phyloP scores from a whole-genome alignment of 1,284 basidiomycete genomes.

The Polyporus tsugae region DNA sequence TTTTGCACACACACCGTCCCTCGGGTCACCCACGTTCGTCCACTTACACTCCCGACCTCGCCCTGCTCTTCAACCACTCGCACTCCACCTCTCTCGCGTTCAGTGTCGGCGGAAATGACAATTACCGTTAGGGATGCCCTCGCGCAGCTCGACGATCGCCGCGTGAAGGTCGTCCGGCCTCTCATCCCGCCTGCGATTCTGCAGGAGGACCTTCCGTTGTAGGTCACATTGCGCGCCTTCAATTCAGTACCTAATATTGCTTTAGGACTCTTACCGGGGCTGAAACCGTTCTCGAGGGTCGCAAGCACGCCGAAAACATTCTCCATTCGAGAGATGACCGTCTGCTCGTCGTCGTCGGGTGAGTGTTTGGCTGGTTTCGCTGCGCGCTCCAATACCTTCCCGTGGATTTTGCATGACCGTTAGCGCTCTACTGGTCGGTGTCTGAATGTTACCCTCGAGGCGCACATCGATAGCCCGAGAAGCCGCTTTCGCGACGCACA shows the following conservation, averaged over 20 bases:
- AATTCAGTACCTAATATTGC: background rate
- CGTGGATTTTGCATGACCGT: background rate
- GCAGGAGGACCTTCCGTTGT: conserved; percentile 87
- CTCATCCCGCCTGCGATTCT: conserved; percentile 93
- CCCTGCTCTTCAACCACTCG: conserved; percentile 12
- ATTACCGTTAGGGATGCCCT: conserved; percentile 82
- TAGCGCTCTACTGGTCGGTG: conserved; percentile 5
- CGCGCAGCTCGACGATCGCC: conserved; percentile 83
- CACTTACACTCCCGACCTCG: conserved; percentile 6
- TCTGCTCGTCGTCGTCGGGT: conserved; percentile 89
- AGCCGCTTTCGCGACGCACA: background rate
- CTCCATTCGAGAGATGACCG: conserved; percentile 89
- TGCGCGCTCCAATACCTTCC: background rate
- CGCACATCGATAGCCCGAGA: background rate
- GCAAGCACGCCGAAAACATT: conserved; percentile 80
- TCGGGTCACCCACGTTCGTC: background rate
- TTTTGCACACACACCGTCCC: background rate
- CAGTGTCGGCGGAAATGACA: conserved; percentile 53
- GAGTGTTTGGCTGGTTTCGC: conserved; percentile 38
- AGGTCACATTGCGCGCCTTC: conserved; percentile 32
- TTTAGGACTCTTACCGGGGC: conserved; percentile 73
- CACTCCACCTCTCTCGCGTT: conserved; percentile 10
- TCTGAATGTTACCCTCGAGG: conserved; percentile 20
- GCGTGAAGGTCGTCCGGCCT: conserved; percentile 87
- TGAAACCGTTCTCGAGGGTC: conserved; percentile 88